phyloP scores from a whole-genome alignment of 2,329 filamentous ascomycete genomes.

The Dissoconium aciculare region DNA sequence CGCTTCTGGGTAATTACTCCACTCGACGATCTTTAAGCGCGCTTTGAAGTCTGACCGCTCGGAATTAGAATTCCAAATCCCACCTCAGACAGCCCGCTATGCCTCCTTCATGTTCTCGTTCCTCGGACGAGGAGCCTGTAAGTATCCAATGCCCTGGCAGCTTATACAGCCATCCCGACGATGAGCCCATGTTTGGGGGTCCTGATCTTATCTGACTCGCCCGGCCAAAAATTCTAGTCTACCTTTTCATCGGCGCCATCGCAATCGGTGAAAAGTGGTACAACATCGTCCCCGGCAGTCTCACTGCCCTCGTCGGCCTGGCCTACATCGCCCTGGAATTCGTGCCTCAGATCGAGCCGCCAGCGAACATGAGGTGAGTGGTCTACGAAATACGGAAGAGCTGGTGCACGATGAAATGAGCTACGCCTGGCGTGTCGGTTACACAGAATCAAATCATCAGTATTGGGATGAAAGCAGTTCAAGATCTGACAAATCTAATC shows the following conservation, averaged over 20 bases:
- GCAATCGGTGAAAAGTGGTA: conserved; percentile 54
- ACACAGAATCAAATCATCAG: not conserved
- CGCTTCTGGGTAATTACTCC: conserved; percentile 30
- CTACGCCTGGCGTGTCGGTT: not conserved
- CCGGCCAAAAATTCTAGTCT: too few relatives aligned
- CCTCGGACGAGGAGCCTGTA: conserved; percentile 86
- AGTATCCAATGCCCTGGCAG: too few relatives aligned
- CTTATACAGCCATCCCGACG: not conserved
- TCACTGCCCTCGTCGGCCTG: conserved; percentile 65
- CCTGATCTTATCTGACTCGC: too few relatives aligned
- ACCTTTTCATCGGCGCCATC: conserved; percentile 85
- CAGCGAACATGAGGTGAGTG: conserved; percentile 37
- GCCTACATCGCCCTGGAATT: conserved; percentile 47
- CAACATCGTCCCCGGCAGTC: conserved; percentile 59
- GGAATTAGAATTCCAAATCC: conserved; percentile 95
- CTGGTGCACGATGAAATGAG: not conserved
- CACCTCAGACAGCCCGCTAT: conserved; percentile 81
- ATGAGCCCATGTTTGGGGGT: too few relatives aligned
- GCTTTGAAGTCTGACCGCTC: too few relatives aligned
- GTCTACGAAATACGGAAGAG: not conserved
- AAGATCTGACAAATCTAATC: conserved; percentile 4
- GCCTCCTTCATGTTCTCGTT: conserved; percentile 97
- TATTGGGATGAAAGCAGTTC: not conserved
- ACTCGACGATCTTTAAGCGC: too few relatives aligned
- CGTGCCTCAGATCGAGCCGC: conserved; percentile 38